These are phyloP conservation scores for Hymenoscyphus linearis DNA, from an alignment of 2,329 filamentous ascomycete species.

Conservation along the genomic window DNA sequence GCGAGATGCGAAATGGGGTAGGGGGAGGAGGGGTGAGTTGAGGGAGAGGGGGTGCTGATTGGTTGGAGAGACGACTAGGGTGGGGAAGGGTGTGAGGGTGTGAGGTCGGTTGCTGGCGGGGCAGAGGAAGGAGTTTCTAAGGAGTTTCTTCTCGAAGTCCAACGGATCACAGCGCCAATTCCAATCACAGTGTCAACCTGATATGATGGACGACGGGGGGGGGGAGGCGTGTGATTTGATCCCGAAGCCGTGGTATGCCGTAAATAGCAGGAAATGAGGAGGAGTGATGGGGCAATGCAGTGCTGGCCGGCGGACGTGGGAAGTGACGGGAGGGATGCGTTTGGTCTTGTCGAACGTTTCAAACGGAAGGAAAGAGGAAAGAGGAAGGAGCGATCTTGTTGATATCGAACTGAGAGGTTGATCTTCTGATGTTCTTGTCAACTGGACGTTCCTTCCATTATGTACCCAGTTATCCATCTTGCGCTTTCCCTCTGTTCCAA, in stretches of 20 bases:
- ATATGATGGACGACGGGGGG: constrained; percentile 2
- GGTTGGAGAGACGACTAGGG: background rate
- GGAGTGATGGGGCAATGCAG: too few species aligned
- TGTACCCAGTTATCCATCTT: constrained; percentile 16
- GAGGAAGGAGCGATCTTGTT: background rate
- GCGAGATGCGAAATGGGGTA: background rate
- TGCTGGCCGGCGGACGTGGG: background rate
- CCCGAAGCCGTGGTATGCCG: constrained; percentile 2
- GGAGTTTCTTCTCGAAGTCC: constrained; percentile 7
- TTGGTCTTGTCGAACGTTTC: background rate
- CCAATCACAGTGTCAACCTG: background rate
- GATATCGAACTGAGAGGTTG: background rate
- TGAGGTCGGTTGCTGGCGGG: constrained; percentile 4
- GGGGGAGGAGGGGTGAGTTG: constrained; percentile 7
- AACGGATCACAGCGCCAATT: background rate
- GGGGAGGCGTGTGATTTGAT: background rate
- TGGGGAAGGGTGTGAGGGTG: too few species aligned
- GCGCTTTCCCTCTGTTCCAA: constrained; percentile 7
- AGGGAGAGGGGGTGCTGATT: too few species aligned
- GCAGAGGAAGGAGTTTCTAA: background rate
- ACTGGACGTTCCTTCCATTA: constrained; percentile 11
- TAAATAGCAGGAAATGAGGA: background rate
- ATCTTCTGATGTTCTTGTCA: background rate
- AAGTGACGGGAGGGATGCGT: background rate
- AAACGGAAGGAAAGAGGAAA: background rate